Evolutionary conservation across 2,329 filamentous ascomycete genomes (phyloP), one percentile per base, ranked within the genome.

Genomic region (Apiospora sp.): DNA sequence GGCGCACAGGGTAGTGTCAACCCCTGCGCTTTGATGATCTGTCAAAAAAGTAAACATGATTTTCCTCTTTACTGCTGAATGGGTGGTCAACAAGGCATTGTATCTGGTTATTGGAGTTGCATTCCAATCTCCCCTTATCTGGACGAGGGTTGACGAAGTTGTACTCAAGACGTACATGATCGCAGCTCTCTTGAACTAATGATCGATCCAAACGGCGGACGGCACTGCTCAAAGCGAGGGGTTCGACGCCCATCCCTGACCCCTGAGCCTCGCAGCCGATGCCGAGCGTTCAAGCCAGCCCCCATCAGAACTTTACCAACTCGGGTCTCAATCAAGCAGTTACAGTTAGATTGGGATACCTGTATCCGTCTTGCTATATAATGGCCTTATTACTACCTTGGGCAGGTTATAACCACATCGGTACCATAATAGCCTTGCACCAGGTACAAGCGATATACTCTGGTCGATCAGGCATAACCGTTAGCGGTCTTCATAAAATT

Each of bases 401-500:
- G 37, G 37, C 10, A 41, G 37, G 37, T 41, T 7, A 37, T 34
- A 34, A 30, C 8, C 37, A 41, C 8, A 41, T 7, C 30, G n/a
- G n/a, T 30, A 30, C 27, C 27, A 30, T 30, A 30, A 61, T 19
- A 34, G 16, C 30, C 30, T 34, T 37, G 19, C 54, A 37, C 6
- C 30, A n/a, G 54, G 30, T 61, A 61, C 54, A 61, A 37, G 30
- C 16, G 7, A 16, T 19, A 61, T 61, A 61, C 54, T 37, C 16
- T 34, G 54, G 27, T 61, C 30, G 54, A 37, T 37, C 30, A 61
- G 54, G 54, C 54, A 61, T 61, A 61, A 19, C 30, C 54, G 30
- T 61, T 61, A 61, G 54, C 58, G 19, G 58, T 41, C 30, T 64
- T 41, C 30, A 64, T 41, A 64, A 64, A 64, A 64, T 64, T 64